Base-by-base conservation (phyloP, 805 yeast species). In the Ogataea dorogensis region DNA sequence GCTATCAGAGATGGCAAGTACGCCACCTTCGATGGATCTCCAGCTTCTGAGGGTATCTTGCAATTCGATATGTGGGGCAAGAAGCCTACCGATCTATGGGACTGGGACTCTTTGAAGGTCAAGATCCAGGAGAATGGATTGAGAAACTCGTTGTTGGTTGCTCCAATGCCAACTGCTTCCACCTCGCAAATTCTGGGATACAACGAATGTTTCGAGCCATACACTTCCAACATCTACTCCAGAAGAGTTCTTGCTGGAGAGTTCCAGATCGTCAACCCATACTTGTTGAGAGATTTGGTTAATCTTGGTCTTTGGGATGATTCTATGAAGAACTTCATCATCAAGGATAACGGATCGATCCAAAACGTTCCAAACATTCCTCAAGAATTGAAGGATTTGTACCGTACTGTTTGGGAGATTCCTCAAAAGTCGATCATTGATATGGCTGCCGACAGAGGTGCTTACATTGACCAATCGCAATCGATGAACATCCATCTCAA, bases 401-500 rank as follows among this genome's bases (percentile, higher is more conserved):
- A 75, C 59, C 73, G 71, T 55, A 75, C 81, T 2, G 80, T 75
- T 21, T 75, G 81, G 81, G 81, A 75, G 60, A 70, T 75, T 38
- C 67, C 77, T 25, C 81, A 75, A 55, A 73, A 73, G 58, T 68
- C 68, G 38, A 71, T 75, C 46, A 75, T 76, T 49, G 81, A 75
- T 60, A 62, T 68, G 75, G 79, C 86, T 44, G 83, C 86, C 40
- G 88, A 79, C 54, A 74, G 93, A 65, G 79, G 86, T 42, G 82
- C 87, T 15, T 85, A 71, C 63, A 79, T 84, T 59, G 91, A 83
- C 62, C 98, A 93, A 68, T 86, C 96, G 26, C 98, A 91, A 68
- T 83, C 94, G 22, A 69, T 93, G 73, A 93, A 91, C 65, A 83
- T 93, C 53, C 93, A 88, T 67, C 77, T 93, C 58, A 81, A 77